Evolutionary conservation across 495 filamentous ascomycete genomes (phyloP), one percentile per base, ranked within the genome.

Genomic region (Astrocystis sublimbata): DNA sequence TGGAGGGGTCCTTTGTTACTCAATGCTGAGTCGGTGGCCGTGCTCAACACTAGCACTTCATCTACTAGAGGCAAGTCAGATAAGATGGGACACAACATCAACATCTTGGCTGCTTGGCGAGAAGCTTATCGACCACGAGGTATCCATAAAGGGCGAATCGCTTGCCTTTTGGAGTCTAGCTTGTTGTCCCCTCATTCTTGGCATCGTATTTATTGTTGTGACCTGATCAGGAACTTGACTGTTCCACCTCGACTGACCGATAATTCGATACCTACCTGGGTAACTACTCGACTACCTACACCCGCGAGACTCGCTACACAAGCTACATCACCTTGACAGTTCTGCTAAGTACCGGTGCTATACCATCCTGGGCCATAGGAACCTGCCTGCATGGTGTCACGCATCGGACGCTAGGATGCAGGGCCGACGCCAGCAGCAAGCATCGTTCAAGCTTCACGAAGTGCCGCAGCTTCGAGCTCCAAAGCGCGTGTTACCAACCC

Each of bases 161-260:
- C 56, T 59, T 59, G 42, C 56, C 56, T 59, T n/a, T 59, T 59
- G 56, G 13, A 30, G 56, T 50, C 28, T 49, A 50, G 56, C 23
- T 12, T 6, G 7, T 9, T 6, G 41, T 50, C 43, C 56, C 56
- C 56, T 59, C 42, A 30, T 38, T 40, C 56, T 59, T 59, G 56
- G 56, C 56, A 15, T 47, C 23, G 43, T 33, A 26, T 49, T 38
- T 9, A 13, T 3, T 42, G 4, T 23, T 21, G 38, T 43, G 33
- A 49, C 31, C n/a, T 36, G 30, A 41, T 59, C 50, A 49, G 30
- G 23, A 26, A 43, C 56, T 54, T 41, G 12, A 21, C 36, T 57
- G 6, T 24, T 13, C 17, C 38, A 31, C 24, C 9, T 45, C 40
- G 17, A 43, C 36, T 26, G 40, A 17, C n/a, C 19, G 19, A 31